Conservation (phyloP, 345 rosid species). For the Eucalyptus tenuipes region DNA sequence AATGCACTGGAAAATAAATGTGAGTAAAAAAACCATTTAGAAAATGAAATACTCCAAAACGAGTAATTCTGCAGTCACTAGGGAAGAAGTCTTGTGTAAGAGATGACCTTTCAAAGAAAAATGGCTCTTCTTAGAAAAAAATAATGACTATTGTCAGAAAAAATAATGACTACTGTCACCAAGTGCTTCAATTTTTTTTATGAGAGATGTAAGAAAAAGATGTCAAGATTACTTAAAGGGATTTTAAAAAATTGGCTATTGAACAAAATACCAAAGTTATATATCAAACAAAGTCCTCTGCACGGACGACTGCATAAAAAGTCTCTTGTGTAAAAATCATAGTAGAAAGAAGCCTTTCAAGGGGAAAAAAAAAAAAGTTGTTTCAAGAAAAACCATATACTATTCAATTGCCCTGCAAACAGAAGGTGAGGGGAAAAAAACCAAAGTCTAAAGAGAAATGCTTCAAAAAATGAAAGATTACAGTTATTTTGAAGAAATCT, state of each 20-base stretch:
- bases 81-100: not conserved
- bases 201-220: not conserved
- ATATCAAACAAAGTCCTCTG: not conserved
- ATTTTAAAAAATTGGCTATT: not conserved
- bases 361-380: not conserved
- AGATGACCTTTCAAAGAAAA: not conserved
- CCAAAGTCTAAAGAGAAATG: not conserved
- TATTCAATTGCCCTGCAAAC: not conserved
- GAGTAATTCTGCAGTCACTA: not conserved
- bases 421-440: not conserved
- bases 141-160: not conserved
- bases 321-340: not conserved
- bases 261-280: not conserved
- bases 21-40: not conserved
- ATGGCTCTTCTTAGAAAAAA: not conserved
- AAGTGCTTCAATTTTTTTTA: not conserved
- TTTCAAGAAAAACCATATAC: not conserved
- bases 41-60: not conserved
- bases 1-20: not conserved
- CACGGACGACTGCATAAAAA: not conserved
- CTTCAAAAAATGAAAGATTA: not conserved
- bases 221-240: not conserved
- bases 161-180: not conserved
- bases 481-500: not conserved
- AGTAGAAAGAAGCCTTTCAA: not conserved